Base-by-base conservation (phyloP, 139 green algal species). In the Micromonas commoda region DNA sequence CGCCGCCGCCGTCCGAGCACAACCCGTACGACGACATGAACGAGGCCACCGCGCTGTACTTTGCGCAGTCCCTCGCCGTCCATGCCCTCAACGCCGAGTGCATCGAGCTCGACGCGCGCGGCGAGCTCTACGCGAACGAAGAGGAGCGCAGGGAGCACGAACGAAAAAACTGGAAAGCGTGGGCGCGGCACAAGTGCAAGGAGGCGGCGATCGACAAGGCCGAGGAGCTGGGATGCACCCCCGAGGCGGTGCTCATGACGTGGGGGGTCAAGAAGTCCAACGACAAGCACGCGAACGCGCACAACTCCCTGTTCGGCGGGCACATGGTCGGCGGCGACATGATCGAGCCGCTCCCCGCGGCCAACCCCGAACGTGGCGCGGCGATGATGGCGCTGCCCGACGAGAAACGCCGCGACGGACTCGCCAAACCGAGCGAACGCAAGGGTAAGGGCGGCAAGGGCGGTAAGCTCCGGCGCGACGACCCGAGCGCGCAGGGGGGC, bases 401-500 rank as follows among this genome's bases (percentile, higher is more conserved):
- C 45, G 45, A 9, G 9, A 57, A 57, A n/a, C n/a, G n/a, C n/a
- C n/a, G n/a, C n/a, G n/a, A n/a, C n/a, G n/a, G n/a, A n/a, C n/a
- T n/a, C n/a, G n/a, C n/a, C n/a, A n/a, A n/a, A n/a, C n/a, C n/a
- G n/a, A n/a, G n/a, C n/a, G n/a, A n/a, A n/a, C n/a, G n/a, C n/a
- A n/a, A n/a, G n/a, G n/a, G n/a, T n/a, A n/a, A n/a, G n/a, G n/a
- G n/a, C n/a, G n/a, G n/a, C n/a, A n/a, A n/a, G n/a, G n/a, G n/a
- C n/a, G n/a, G n/a, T n/a, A 68, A 5, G 31, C n/a, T 21, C 23
- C 28, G 24, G 67, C 16, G 37, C 28, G 34, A 64, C 16, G 61
- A 65, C 60, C 61, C 64, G 23, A n/a, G 16, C 57, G 54, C 75
- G 51, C 64, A 72, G 28, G 75, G 61, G 26, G 24, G 35, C 60